Evolutionary conservation across 495 filamentous ascomycete genomes (phyloP).

Genomic region (Podospora australis): DNA sequence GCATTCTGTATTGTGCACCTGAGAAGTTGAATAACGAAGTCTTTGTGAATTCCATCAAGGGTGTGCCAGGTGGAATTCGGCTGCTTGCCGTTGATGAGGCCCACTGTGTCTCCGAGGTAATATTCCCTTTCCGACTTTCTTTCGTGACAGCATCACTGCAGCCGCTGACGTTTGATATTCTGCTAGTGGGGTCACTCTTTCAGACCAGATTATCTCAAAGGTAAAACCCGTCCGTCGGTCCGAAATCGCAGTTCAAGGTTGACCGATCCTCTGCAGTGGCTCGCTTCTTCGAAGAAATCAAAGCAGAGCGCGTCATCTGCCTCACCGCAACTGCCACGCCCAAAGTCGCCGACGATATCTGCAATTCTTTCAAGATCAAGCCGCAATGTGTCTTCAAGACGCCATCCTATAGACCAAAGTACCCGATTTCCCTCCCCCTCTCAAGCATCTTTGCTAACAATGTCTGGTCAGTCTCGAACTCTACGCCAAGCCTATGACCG

Average conservation of each 20-base stretch:
- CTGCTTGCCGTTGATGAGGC: slow-evolving; percentile 54
- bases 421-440: background rate
- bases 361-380: slow-evolving; percentile 43
- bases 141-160: background rate
- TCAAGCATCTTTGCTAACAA: background rate
- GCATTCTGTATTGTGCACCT: slow-evolving; percentile 52
- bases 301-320: slow-evolving; percentile 52
- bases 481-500: slow-evolving; percentile 33
- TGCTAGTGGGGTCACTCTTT: slow-evolving; percentile 53
- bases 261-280: slow-evolving; percentile 35
- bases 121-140: background rate
- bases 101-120: slow-evolving; percentile 50
- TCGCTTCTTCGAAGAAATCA: slow-evolving; percentile 49
- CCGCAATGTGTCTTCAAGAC: slow-evolving; percentile 45
- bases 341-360: slow-evolving; percentile 48
- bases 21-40: slow-evolving; percentile 54
- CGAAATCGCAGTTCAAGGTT: background rate
- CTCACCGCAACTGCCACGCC: slow-evolving; percentile 54
- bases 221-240: background rate
- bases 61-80: slow-evolving; percentile 45
- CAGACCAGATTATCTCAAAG: slow-evolving; percentile 52
- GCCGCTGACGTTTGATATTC: background rate
- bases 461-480: slow-evolving; percentile 32
- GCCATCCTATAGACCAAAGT: slow-evolving; percentile 50
- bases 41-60: slow-evolving; percentile 48